Evolutionary conservation across 805 yeast genomes (phyloP).

Genomic region (Spathaspora passalidarum): DNA sequence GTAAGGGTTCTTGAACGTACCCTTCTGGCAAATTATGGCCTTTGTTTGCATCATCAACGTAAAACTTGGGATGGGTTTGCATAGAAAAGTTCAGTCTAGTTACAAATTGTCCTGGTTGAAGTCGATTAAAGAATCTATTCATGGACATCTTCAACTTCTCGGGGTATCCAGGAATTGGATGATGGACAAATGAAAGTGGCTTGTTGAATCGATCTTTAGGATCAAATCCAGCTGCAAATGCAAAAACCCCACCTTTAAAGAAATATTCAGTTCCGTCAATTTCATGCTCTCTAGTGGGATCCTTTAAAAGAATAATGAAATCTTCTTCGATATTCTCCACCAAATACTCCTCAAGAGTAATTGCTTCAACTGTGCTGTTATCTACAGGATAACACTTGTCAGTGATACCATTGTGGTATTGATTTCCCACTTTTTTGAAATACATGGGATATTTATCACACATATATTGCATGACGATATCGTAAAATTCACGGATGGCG

Average conservation of each 20-base stretch:
- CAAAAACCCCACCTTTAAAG: constrained; percentile 44
- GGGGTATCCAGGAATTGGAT: constrained; percentile 42
- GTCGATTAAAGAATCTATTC: constrained; percentile 38
- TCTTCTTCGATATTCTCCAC: constrained; percentile 38
- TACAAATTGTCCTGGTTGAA: constrained; percentile 36
- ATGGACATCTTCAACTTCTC: constrained; percentile 35
- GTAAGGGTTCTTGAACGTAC: constrained; percentile 20
- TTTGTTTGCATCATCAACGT: constrained; percentile 38
- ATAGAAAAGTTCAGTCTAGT: constrained; percentile 40
- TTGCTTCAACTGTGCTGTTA: constrained; percentile 7
- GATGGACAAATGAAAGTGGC: constrained; percentile 38
- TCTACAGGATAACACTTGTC: constrained; percentile 18
- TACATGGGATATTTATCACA: constrained; percentile 38
- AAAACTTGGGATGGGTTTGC: constrained; percentile 34
- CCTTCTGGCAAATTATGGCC: constrained; percentile 34
- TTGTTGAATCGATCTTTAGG: constrained; percentile 35
- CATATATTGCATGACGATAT: constrained; percentile 27
- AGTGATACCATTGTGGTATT: constrained; percentile 26
- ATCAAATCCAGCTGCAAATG: constrained; percentile 44
- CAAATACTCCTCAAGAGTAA: constrained; percentile 19
- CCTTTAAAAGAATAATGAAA: constrained; percentile 36
- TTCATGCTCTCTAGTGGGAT: constrained; percentile 24
- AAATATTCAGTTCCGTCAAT: constrained; percentile 34
- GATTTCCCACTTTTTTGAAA: constrained; percentile 18
- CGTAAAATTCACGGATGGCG: constrained; percentile 37